Evolutionary conservation across 495 filamentous ascomycete species (phyloP).

Genomic region (Penicillium egyptiacum): DNA sequence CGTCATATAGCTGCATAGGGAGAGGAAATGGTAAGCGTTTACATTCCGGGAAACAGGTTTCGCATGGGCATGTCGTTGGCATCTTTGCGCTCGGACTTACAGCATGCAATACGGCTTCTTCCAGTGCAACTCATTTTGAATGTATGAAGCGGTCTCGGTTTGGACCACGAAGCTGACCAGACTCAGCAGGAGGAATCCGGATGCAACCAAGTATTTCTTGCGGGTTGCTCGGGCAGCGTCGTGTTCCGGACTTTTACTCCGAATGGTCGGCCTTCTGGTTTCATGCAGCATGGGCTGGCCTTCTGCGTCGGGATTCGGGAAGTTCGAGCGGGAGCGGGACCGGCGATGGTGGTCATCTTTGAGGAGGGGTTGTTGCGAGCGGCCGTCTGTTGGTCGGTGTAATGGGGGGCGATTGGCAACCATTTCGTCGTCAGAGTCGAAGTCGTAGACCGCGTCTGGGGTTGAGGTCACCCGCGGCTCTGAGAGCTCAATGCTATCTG

Average conservation of each 20-base stretch:
- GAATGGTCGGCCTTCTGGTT: conserved; percentile 57
- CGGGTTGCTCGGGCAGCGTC: conserved; percentile 62
- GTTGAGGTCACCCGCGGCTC: conserved; percentile 18
- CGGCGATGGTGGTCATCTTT: conserved; percentile 55
- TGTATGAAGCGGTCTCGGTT: conserved; percentile 92
- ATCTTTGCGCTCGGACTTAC: conserved; percentile 50
- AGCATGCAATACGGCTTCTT: conserved; percentile 98
- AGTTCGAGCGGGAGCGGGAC: conserved; percentile 41
- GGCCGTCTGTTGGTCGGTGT: conserved; percentile 51
- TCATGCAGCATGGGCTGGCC: conserved; percentile 46
- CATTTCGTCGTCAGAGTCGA: conserved; percentile 47
- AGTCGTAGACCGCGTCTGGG: conserved; percentile 27
- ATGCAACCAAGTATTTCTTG: conserved; percentile 82
- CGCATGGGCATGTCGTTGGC: conserved; percentile 3
- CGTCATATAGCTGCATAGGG: conserved; percentile 68
- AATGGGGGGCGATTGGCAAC: conserved; percentile 45
- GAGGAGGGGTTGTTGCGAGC: conserved; percentile 55
- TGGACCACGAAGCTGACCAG: conserved; percentile 83
- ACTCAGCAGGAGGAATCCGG: conserved; percentile 75
- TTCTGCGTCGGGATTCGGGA: conserved; percentile 39
- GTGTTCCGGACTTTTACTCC: conserved; percentile 57
- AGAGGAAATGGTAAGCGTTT: conserved; percentile 18
- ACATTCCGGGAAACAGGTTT: conserved; percentile 4
- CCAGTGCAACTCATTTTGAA: conserved; percentile 86
- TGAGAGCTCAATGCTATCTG: conserved; percentile 27